Evolutionary conservation across 2,329 filamentous ascomycete genomes (phyloP), one percentile per base, ranked within the genome.

Genomic region (Paracoccidioides lutzii): DNA sequence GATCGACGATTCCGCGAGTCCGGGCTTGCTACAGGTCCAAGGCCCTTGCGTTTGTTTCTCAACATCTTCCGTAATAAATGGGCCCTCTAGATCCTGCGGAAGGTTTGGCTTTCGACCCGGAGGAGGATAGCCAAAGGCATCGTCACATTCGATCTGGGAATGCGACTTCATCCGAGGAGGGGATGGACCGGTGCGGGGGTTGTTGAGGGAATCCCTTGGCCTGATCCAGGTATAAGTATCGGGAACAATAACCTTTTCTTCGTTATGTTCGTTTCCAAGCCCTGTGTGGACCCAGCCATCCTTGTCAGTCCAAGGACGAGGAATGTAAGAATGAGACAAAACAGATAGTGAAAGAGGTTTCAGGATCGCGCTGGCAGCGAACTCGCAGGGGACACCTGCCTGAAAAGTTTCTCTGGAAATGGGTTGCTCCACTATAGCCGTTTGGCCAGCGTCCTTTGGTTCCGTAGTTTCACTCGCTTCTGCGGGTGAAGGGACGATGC

Each of bases 201-300:
- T 61, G 14, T 63, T 61, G 53, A 67, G 66, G 2, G 64, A 66
- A 45, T 66, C 64, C 44, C 58, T 58, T 22, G 64, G 64, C 10
- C 64, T 60, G 44, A 62, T 60, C 61, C 61, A 64, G 30, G 62
- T 60, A 44, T 58, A 68, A 5, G 57, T 61, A 8, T 58, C 43
- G 4, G 63, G 60, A 14, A 67, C 61, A 6, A 63, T 28, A 22
- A 67, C 57, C 32, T 61, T 58, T 53, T 68, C 67, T 51, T 68
- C 67, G 40, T 63, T 64, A 52, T 63, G 59, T 14, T 64, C 42
- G 49, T 69, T 69, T 8, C 61, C 54, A 32, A 59, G 61, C 30
- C 66, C 67, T 55, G 67, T 67, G 43, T 67, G 60, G 43, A 57
- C 57, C 64, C 66, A 69, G 45, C 66, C 67, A 42, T 66, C 63